Conservation (phyloP, 23 red algal genomes). For the Gracilaria gracilis region DNA sequence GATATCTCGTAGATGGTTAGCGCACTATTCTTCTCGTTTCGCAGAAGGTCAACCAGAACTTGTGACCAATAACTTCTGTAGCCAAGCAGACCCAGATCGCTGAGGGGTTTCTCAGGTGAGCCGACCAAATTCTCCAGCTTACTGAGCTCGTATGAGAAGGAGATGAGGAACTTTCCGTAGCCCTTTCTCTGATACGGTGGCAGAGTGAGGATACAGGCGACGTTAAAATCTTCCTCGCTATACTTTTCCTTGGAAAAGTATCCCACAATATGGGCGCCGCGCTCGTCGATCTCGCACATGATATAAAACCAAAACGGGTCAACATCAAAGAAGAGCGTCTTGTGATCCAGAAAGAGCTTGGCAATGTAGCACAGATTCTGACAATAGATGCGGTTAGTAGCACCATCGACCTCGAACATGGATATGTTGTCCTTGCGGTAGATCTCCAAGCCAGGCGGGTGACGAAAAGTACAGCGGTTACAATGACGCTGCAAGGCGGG, state of each 20-base stretch:
- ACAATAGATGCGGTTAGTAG: constrained; percentile 90
- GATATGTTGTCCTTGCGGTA: constrained; percentile 92
- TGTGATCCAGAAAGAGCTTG: constrained; percentile 99
- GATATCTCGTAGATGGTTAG: constrained; percentile 88
- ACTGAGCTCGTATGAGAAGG: constrained; percentile 96
- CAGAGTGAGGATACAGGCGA: constrained; percentile 98
- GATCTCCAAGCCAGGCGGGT: constrained; percentile 93
- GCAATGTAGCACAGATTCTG: constrained; percentile 99
- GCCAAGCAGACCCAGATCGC: constrained; percentile 94
- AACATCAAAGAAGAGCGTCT: constrained; percentile 99
- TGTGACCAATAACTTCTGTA: constrained; percentile 99
- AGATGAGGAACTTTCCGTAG: constrained; percentile 99
- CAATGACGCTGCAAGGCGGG: constrained; percentile 78
- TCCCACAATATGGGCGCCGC: constrained; percentile 92
- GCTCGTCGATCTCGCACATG: constrained; percentile 93
- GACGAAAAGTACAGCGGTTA: constrained; percentile 66
- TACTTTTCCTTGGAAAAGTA: constrained; percentile 99
- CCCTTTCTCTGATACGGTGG: constrained; percentile 96
- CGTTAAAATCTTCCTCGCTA: constrained; percentile 98
- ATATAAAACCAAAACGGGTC: constrained; percentile 99
- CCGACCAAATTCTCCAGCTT: constrained; percentile 90
- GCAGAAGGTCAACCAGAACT: constrained; percentile 93
- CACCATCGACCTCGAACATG: constrained; percentile 97
- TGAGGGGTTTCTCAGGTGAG: constrained; percentile 96
- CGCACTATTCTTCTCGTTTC: constrained; percentile 64